Evolutionary conservation across 192 early-diverging fungal genomes (phyloP), one percentile per base, ranked within the genome.

Genomic region (Coemansia sp.): DNA sequence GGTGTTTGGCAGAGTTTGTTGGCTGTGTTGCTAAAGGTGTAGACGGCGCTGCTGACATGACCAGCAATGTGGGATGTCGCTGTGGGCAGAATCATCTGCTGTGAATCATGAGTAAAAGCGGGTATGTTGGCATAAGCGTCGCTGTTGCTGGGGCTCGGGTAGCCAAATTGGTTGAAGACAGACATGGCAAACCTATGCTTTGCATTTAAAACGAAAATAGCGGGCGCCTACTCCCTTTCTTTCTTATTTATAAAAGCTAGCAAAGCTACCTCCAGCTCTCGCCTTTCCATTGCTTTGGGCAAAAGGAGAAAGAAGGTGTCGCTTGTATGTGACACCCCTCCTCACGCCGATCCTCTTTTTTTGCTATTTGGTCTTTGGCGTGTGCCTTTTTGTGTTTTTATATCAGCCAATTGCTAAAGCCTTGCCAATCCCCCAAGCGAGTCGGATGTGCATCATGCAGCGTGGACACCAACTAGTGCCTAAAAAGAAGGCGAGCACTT

Each of bases 41-140:
- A 68, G 14, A 60, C 25, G 31, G 48, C 42, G 34, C 70, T 55
- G 14, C 35, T 42, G 11, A 21, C 37, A 2, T 62, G 48, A 13
- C 68, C 61, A 0, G 47, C 34, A 12, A 70, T 63, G 14, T 59
- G 61, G n/a, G 68, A 70, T 6, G 68, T 62, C 28, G 52, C 52
- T 6, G 26, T 28, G 14, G 52, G 26, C 52, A 31, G 16, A 8
- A 4, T 55, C 8, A 26, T 11, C 52, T 7, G 7, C 6, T 50
- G 21, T 14, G 48, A 50, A 26, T 26, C 48, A 13, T 50, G 48
- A n/a, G 12, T 26, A 50, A 50, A 50, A 31, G 26, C 16, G 14
- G 52, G 14, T 14, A 14, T 33, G 21, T 14, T 55, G 23, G 52
- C 10, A 5, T 26, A 55, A 16, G 28, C 28, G 52, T 55, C 52